These are phyloP conservation scores for Tylopilus rubrobrunneus DNA, from an alignment of 768 basidiomycete genomes.

Conservation along the genomic window DNA sequence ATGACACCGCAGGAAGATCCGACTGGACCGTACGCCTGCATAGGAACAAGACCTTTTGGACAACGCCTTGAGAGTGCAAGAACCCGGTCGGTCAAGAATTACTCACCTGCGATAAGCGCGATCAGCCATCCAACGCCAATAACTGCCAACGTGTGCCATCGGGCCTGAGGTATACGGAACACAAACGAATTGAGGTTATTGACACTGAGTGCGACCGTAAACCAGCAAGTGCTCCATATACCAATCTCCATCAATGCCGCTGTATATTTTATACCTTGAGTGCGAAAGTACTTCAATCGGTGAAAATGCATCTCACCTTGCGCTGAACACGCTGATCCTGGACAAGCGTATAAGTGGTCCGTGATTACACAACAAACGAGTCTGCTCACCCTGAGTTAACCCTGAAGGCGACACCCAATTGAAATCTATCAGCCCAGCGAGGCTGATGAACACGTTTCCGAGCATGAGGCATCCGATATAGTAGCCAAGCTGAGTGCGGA, in stretches of 20 bases:
- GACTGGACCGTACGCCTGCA: slow-evolving; percentile 49
- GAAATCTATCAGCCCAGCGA: slow-evolving; percentile 52
- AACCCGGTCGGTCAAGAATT: neutral
- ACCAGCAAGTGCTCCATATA: slow-evolving; percentile 58
- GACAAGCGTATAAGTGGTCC: slow-evolving; percentile 2
- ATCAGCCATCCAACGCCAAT: slow-evolving; percentile 53
- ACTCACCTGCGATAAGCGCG: slow-evolving; percentile 48
- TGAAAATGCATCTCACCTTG: slow-evolving; percentile 47
- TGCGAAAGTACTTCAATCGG: neutral
- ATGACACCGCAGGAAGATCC: slow-evolving; percentile 53
- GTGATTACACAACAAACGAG: neutral
- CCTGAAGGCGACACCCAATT: slow-evolving; percentile 44
- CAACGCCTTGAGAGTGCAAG: neutral
- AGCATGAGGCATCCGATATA: slow-evolving; percentile 63
- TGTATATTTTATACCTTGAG: slow-evolving; percentile 21
- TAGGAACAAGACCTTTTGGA: slow-evolving; percentile 32
- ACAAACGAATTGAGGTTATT: slow-evolving; percentile 69
- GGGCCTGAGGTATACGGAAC: slow-evolving; percentile 49
- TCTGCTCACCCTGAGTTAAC: slow-evolving; percentile 44
- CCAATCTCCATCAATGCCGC: slow-evolving; percentile 60
- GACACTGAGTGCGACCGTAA: slow-evolving; percentile 58
- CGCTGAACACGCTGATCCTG: slow-evolving; percentile 48
- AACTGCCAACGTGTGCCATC: slow-evolving; percentile 40
- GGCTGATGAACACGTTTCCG: slow-evolving; percentile 50
- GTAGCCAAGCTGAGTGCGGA: slow-evolving; percentile 67